These are phyloP conservation scores for Alternaria sp. DNA, from an alignment of 2,329 filamentous ascomycete genomes.

Conservation along the genomic window DNA sequence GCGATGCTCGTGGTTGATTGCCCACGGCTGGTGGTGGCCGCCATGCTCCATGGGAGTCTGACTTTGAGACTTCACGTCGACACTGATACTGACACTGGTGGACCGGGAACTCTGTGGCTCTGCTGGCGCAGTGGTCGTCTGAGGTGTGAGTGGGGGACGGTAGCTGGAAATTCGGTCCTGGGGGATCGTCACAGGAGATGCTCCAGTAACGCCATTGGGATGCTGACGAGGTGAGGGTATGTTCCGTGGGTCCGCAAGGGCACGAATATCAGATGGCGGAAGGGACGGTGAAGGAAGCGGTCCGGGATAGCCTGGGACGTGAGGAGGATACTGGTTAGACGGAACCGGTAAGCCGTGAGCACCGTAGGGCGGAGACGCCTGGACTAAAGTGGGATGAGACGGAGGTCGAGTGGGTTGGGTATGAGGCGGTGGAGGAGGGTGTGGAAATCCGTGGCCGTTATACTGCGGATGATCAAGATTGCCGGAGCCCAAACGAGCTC, in stretches of 20 bases:
- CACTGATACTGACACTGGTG: constrained; percentile 35
- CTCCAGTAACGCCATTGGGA: constrained; percentile 45
- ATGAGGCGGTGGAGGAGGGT: constrained; percentile 44
- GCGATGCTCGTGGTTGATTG: constrained; percentile 44
- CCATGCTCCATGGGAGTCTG: constrained; percentile 48
- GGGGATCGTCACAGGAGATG: constrained; percentile 41
- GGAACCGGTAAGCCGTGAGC: constrained; percentile 38
- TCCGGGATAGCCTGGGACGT: constrained; percentile 30
- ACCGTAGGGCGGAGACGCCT: constrained; percentile 41
- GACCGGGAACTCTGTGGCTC: constrained; percentile 37
- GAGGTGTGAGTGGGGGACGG: constrained; percentile 43
- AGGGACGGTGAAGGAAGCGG: constrained; percentile 43
- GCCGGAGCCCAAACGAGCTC: constrained; percentile 50
- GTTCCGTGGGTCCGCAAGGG: constrained; percentile 44
- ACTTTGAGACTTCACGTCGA: constrained; percentile 40
- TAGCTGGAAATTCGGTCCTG: constrained; percentile 47
- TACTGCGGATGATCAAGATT: constrained; percentile 36
- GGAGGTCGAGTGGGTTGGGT: constrained; percentile 40
- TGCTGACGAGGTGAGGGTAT: constrained; percentile 47
- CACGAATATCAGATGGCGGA: constrained; percentile 44
- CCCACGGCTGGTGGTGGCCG: constrained; percentile 43
- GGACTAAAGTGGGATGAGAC: constrained; percentile 41
- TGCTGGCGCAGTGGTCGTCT: constrained; percentile 31
- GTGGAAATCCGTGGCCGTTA: constrained; percentile 45
- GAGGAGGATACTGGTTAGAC: constrained; percentile 32